phyloP scores from a whole-genome alignment of 2,329 filamentous ascomycete genomes.

The Neodidymelliopsis sp. region DNA sequence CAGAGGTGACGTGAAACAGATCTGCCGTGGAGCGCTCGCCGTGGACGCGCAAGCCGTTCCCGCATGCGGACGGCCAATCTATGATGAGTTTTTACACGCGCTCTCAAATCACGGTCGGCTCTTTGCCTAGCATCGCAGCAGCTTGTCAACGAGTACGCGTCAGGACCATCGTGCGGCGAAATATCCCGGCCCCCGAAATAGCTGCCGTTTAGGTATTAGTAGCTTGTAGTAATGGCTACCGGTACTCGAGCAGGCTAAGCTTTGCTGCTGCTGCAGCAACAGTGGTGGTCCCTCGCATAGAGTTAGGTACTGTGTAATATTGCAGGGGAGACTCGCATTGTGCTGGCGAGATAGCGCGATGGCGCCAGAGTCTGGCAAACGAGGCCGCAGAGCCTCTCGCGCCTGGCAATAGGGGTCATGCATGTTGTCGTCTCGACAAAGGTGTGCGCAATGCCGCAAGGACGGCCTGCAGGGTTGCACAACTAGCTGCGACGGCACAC shows the following conservation, averaged over 20 bases:
- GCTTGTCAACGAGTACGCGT: constrained; percentile 17
- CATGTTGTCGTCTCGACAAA: constrained; percentile 22
- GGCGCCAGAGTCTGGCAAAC: constrained; percentile 14
- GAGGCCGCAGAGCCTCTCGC: constrained; percentile 19
- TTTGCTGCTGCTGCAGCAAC: constrained; percentile 11
- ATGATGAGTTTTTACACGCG: constrained; percentile 10
- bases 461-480: constrained; percentile 27
- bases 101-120: constrained; percentile 2
- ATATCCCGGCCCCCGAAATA: constrained; percentile 16
- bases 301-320: constrained; percentile 16
- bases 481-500: constrained; percentile 19
- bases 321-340: constrained; percentile 7
- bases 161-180: constrained; percentile 12
- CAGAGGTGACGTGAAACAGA: constrained; percentile 42
- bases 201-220: neutral
- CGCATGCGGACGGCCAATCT: constrained; percentile 15
- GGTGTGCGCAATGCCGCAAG: constrained; percentile 18
- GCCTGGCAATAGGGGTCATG: constrained; percentile 31
- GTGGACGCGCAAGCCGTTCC: constrained; percentile 44
- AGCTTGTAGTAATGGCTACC: neutral
- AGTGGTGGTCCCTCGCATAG: constrained; percentile 14
- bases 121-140: constrained; percentile 2
- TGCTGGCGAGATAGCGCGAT: constrained; percentile 15
- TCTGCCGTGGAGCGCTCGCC: constrained; percentile 32
- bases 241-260: neutral